A percentile compares a stretch with the other conserved stretches of the same genome.
These are phyloP conservation scores for Didymella arachidicola DNA, from an alignment of 2,329 filamentous ascomycete species.

Conservation along the genomic window DNA sequence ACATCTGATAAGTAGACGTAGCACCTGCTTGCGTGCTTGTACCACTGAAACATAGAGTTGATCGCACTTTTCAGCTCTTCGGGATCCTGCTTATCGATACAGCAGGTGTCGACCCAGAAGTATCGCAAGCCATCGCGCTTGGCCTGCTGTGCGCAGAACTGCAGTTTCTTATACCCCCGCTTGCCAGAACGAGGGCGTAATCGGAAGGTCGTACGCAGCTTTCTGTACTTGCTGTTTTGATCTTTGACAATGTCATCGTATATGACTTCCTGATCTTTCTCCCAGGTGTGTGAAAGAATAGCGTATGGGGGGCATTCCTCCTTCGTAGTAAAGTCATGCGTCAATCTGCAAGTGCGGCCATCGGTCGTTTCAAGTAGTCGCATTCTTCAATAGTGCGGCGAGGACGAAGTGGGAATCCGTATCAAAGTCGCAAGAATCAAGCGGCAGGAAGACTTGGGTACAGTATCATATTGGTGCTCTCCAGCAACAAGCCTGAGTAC, in stretches of 20 bases:
- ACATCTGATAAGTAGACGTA: conserved; percentile 32
- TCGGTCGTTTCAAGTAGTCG: conserved; percentile 22
- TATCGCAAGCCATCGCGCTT: conserved; percentile 20
- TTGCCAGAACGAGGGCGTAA: background rate
- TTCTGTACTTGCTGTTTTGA: background rate
- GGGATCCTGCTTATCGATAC: conserved; percentile 26
- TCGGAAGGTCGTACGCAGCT: background rate
- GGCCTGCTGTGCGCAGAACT: conserved; percentile 26
- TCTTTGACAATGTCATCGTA: conserved; percentile 18
- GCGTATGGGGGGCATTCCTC: conserved; percentile 19
- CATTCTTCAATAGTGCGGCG: conserved; percentile 4
- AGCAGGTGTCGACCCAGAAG: conserved; percentile 30
- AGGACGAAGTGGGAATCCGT: background rate
- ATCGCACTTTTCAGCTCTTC: conserved; percentile 24
- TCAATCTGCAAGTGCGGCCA: conserved; percentile 16
- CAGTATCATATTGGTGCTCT: no score
- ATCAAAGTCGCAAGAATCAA: background rate
- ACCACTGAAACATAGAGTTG: conserved; percentile 35
- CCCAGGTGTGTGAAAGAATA: conserved; percentile 31
- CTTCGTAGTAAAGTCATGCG: conserved; percentile 2
- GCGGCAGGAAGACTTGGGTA: background rate
- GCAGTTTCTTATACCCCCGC: conserved; percentile 19
- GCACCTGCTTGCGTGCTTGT: conserved; percentile 22
- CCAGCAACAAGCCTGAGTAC: no score
- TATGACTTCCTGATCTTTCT: conserved; percentile 17